These are phyloP conservation scores for Oldenlandia corymbosa DNA, from an alignment of 257 asterid genomes.

Conservation along the genomic window DNA sequence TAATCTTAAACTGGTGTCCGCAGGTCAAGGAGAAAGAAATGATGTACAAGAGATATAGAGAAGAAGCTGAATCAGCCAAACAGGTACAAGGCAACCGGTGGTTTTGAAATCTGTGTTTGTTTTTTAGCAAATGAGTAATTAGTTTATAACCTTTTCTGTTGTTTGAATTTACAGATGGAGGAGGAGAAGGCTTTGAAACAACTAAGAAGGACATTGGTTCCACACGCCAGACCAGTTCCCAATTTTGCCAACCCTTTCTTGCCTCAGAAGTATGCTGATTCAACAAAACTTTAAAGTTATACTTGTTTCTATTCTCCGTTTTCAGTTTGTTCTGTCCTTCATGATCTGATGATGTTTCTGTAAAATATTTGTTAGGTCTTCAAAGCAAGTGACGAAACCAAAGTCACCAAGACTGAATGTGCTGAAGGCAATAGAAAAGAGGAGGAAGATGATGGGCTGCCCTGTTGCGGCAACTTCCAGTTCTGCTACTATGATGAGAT, in stretches of 20 bases:
- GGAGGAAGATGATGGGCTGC: conserved; percentile 38
- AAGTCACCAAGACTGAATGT: conserved; percentile 72
- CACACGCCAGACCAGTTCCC: conserved; percentile 82
- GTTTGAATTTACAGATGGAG: conserved; percentile 52
- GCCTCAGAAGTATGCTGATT: conserved; percentile 57
- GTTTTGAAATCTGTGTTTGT: no score
- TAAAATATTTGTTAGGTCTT: conserved; percentile 43
- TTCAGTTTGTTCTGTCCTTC: neutral
- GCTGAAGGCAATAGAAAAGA: conserved; percentile 48
- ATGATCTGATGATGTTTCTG: neutral
- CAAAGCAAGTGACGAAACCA: conserved; percentile 58
- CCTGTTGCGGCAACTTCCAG: conserved; percentile 32
- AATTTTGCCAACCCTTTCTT: conserved; percentile 67
- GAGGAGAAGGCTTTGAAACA: conserved; percentile 94
- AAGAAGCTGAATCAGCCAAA: conserved; percentile 79
- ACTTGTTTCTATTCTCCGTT: neutral
- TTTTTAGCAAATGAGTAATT: no score
- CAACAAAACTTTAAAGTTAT: neutral
- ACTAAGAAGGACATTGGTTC: conserved; percentile 68
- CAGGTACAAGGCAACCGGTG: no score
- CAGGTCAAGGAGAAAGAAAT: conserved; percentile 88
- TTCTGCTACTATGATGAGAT: conserved; percentile 70
- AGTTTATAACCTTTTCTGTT: conserved; percentile 1
- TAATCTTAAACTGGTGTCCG: conserved; percentile 13
- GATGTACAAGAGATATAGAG: conserved; percentile 73